Evolutionary conservation across 768 basidiomycete species (phyloP).

Genomic region (Phlebiopsis flavidoalba): DNA sequence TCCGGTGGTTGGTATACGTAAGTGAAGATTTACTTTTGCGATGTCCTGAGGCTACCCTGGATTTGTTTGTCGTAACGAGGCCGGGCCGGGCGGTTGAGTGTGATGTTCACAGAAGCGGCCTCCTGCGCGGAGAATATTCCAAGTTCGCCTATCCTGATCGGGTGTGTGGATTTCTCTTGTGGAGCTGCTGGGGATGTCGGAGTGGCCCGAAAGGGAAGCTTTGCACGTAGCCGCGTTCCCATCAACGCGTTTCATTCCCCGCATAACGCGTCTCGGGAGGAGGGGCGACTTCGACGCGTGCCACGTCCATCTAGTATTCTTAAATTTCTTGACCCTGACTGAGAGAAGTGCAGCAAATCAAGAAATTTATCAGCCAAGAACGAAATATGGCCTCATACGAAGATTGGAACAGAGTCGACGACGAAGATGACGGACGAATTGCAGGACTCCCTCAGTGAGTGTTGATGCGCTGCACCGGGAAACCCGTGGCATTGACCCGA

Average conservation of each 20-base stretch:
- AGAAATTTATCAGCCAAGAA: background rate
- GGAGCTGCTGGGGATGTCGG: background rate
- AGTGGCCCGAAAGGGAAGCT: background rate
- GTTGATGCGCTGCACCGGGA: background rate
- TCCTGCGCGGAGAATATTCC: background rate
- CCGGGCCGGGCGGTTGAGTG: background rate
- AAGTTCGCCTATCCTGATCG: background rate
- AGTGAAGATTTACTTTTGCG: background rate
- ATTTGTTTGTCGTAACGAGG: background rate
- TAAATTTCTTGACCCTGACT: background rate
- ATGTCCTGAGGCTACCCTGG: background rate
- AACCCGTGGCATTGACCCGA: background rate
- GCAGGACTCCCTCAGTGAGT: constrained; percentile 59
- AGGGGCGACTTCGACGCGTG: background rate
- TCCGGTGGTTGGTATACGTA: background rate
- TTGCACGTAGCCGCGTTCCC: background rate
- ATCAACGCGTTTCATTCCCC: constrained; percentile 4
- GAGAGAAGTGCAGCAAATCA: background rate
- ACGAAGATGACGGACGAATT: constrained; percentile 83
- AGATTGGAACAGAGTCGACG: constrained; percentile 75
- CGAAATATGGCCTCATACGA: constrained; percentile 61
- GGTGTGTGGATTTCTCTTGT: background rate
- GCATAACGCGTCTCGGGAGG: background rate
- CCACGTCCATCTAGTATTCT: background rate
- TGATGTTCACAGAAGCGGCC: background rate